Evolutionary conservation across 164 flowering plant genomes (phyloP), one percentile per base, ranked within the genome.

Genomic region (Malania oleifera): DNA sequence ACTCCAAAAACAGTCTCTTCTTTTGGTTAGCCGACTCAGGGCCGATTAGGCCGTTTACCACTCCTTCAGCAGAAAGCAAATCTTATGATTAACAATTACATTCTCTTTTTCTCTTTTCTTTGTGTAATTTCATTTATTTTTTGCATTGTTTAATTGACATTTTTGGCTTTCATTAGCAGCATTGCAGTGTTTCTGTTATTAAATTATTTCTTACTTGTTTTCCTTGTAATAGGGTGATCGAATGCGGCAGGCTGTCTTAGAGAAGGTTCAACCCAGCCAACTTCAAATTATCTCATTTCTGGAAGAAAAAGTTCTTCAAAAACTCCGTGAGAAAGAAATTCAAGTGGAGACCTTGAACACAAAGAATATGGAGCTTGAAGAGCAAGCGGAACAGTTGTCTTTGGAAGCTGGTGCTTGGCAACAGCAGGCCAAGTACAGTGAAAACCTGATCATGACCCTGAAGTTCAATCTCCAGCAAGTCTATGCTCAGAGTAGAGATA

Each of bases 401-500:
- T 53, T 75, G 25, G 91, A 91, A 71, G 89, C 82, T 1, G 77
- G 73, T 52, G 73, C 80, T 35, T 91, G 95, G 97, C 90, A 87
- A 38, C 85, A 87, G 50, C 72, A 75, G 18, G 97, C 95, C 35
- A 73, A 74, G 56, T 72, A 73, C 75, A 85, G 78, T 51, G 93
- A 85, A 67, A 80, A 73, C 68, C 77, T 81, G 82, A 77, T 87
- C 37, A 68, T 72, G 17, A 60, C 82, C 44, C 85, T 91, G 26
- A 87, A 73, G 72, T 71, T 63, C 40, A 87, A 79, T 67, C 80
- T 87, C 23, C 89, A 90, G 65, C 84, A 83, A 54, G 79, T 80
- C 5, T 69, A 77, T 63, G 87, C 80, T 9, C 90, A 81, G 63
- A 74, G 78, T 62, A 70, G 71, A 63, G 93, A 78, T 29, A 81